phyloP scores from a whole-genome alignment of 441 rosid genomes.

The Breynia disticha region DNA sequence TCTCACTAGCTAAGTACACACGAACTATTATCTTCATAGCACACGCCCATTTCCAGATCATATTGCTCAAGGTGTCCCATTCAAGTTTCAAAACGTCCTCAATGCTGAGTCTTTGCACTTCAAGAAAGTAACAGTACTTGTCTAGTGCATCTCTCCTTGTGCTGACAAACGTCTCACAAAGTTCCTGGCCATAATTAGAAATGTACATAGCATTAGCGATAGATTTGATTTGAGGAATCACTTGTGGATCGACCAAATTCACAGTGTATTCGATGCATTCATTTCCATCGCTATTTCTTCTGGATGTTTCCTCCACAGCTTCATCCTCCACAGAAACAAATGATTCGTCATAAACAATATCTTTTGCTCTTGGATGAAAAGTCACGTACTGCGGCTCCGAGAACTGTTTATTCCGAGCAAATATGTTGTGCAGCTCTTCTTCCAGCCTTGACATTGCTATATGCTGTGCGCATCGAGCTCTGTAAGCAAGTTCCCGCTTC shows the following conservation, averaged over 20 bases:
- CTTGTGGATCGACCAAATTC: constrained; percentile 43
- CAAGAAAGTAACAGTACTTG: constrained; percentile 39
- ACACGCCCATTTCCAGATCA: constrained; percentile 57
- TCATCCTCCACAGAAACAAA: constrained; percentile 45
- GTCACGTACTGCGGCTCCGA: constrained; percentile 30
- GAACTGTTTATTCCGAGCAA: constrained; percentile 33
- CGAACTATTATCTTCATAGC: constrained; percentile 42
- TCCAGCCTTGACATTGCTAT: constrained; percentile 67
- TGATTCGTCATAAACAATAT: constrained; percentile 39
- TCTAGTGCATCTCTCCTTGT: constrained; percentile 44
- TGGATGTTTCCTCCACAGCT: constrained; percentile 24
- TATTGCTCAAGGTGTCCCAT: constrained; percentile 38
- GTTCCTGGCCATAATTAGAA: constrained; percentile 39
- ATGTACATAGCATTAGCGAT: constrained; percentile 62
- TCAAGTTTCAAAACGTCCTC: constrained; percentile 56
- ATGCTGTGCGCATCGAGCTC: constrained; percentile 46
- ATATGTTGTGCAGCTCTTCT: constrained; percentile 55
- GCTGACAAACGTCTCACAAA: constrained; percentile 37
- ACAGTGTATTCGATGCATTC: constrained; percentile 17
- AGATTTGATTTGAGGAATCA: constrained; percentile 46
- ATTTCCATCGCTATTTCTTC: constrained; percentile 18
- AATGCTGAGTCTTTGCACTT: constrained; percentile 40
- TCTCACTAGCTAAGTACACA: constrained; percentile 52
- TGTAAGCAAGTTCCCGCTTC: constrained; percentile 37
- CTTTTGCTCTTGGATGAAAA: constrained; percentile 31